A percentile compares a stretch with the other conserved stretches of the same genome.
phyloP scores from a whole-genome alignment of 805 yeast species.

The Suhomyces kilbournensis region DNA sequence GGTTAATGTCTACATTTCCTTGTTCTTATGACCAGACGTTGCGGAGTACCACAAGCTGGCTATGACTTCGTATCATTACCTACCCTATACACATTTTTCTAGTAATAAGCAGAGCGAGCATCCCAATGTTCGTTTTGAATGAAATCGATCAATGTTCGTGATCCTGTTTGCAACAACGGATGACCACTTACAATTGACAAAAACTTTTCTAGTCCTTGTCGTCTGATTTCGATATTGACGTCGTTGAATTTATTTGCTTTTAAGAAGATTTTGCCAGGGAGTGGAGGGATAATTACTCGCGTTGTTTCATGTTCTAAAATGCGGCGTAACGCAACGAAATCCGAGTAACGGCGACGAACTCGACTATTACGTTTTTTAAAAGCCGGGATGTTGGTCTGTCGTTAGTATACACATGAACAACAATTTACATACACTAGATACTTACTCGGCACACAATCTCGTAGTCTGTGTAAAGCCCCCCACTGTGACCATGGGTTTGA shows the following conservation, averaged over 20 bases:
- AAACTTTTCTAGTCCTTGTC: conserved; percentile 82
- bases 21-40: neutral
- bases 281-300: conserved; percentile 76
- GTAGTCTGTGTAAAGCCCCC: conserved; percentile 83
- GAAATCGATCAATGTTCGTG: conserved; percentile 73
- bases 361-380: conserved; percentile 61
- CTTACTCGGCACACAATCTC: conserved; percentile 73
- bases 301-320: conserved; percentile 73
- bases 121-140: conserved; percentile 86
- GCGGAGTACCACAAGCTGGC: neutral
- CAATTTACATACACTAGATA: neutral
- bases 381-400: conserved; percentile 79
- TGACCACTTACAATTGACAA: conserved; percentile 81
- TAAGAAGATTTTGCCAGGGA: conserved; percentile 83
- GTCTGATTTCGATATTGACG: conserved; percentile 76
- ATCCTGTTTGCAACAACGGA: conserved; percentile 86
- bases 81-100: neutral
- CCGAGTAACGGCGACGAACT: conserved; percentile 86
- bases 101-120: conserved; percentile 18
- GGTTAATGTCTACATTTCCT: neutral
- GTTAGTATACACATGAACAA: conserved; percentile 11
- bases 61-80: neutral
- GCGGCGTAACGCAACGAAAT: conserved; percentile 78
- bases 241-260: conserved; percentile 72
- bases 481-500: conserved; percentile 64